These are phyloP conservation scores for Pelargonium myrrhifolium DNA, from an alignment of 441 rosid genomes.

Conservation along the genomic window DNA sequence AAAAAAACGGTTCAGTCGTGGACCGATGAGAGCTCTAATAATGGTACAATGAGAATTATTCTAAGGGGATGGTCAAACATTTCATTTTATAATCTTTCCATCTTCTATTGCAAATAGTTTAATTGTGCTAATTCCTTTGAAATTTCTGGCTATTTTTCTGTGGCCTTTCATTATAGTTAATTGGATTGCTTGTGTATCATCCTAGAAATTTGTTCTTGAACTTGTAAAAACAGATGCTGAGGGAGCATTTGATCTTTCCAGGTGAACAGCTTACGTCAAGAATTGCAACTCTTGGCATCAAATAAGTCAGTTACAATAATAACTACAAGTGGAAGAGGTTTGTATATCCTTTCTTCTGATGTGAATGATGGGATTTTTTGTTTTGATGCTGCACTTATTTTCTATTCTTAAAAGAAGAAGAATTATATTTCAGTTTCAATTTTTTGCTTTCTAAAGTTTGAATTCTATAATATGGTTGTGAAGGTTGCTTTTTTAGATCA, in stretches of 20 bases:
- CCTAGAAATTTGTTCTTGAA: slow-evolving; percentile 9
- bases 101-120: not conserved
- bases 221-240: slow-evolving; percentile 8
- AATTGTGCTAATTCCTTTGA: no score
- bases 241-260: slow-evolving; percentile 25
- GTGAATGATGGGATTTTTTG: not conserved
- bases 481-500: not conserved
- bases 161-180: slow-evolving; percentile 5
- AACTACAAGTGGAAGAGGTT: slow-evolving; percentile 66
- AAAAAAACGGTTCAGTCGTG: no score
- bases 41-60: not conserved
- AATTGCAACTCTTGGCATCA: slow-evolving; percentile 49
- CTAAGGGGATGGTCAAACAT: not conserved
- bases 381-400: not conserved
- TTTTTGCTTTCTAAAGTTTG: not conserved
- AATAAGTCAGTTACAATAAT: slow-evolving; percentile 63
- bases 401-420: not conserved
- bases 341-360: slow-evolving; percentile 12
- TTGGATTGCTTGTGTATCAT: slow-evolving; percentile 1
- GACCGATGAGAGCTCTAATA: not conserved
- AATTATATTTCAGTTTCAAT: not conserved
- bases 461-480: not conserved
- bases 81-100: not conserved
- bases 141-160: no score
- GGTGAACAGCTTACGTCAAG: slow-evolving; percentile 70